Percentiles rank a stretch among this genome's conserved stretches.
Evolutionary conservation across 169 alveolate genomes (phyloP).

Genomic region (Plasmodium adleri): DNA sequence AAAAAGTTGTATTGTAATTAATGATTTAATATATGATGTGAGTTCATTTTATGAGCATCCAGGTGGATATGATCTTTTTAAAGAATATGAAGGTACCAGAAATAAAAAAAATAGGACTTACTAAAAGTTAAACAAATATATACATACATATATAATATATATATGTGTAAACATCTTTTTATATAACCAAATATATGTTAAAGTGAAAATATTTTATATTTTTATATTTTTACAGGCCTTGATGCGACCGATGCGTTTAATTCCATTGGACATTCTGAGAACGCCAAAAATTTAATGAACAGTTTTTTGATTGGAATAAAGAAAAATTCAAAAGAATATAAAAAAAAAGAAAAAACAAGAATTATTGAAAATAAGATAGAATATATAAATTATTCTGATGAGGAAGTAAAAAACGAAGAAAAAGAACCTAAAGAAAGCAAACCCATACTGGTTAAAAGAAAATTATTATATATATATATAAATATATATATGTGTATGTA

Average conservation of each 20-base stretch:
- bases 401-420: slow-evolving; percentile 33
- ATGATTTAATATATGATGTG: slow-evolving; percentile 69
- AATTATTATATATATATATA: slow-evolving; percentile 5
- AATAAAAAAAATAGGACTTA: not conserved
- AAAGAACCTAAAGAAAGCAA: not conserved
- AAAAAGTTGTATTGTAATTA: slow-evolving; percentile 61
- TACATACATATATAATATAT: not conserved
- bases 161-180: not conserved
- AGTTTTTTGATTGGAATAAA: slow-evolving; percentile 59
- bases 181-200: not conserved
- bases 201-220: not conserved
- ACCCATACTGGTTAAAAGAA: not conserved
- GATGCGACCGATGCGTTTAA: slow-evolving; percentile 65
- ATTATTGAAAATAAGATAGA: slow-evolving; percentile 47
- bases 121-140: not conserved
- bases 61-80: slow-evolving; percentile 66
- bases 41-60: slow-evolving; percentile 75
- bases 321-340: slow-evolving; percentile 31
- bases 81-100: slow-evolving; percentile 44
- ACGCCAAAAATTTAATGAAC: slow-evolving; percentile 64
- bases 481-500: slow-evolving; percentile 4
- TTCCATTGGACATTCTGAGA: slow-evolving; percentile 59
- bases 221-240: slow-evolving; percentile 29
- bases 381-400: slow-evolving; percentile 53
- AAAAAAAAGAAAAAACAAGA: slow-evolving; percentile 23